Percentiles rank a stretch among this genome's conserved stretches.
Conservation (phyloP, 2,329 filamentous ascomycete genomes). For the Hymenoscyphus repandus region DNA sequence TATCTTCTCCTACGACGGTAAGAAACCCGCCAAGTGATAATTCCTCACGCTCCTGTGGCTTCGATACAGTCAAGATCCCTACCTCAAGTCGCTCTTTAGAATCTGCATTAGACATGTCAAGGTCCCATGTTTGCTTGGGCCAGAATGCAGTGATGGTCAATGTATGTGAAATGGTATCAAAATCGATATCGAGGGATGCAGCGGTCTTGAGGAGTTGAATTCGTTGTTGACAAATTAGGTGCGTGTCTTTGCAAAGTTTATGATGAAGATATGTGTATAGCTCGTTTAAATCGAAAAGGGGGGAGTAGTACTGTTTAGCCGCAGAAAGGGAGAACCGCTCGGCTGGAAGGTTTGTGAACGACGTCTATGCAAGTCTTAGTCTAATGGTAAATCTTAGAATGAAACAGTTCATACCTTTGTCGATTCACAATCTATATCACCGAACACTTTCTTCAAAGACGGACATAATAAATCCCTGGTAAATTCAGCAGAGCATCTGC, state of each 20-base stretch:
- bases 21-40: slow-evolving; percentile 74
- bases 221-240: slow-evolving; percentile 45
- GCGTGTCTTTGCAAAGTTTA: slow-evolving; percentile 44
- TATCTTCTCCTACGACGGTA: slow-evolving; percentile 70
- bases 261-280: slow-evolving; percentile 50
- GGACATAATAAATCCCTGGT: slow-evolving; percentile 49
- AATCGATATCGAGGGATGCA: slow-evolving; percentile 70
- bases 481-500: slow-evolving; percentile 2
- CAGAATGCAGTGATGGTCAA: slow-evolving; percentile 63
- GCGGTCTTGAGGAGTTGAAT: slow-evolving; percentile 46
- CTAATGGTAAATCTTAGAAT: not conserved
- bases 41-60: slow-evolving; percentile 63
- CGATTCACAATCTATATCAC: slow-evolving; percentile 49
- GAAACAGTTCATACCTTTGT: slow-evolving; percentile 36
- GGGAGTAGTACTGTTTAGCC: slow-evolving; percentile 65
- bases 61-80: slow-evolving; percentile 67
- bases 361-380: slow-evolving; percentile 36
- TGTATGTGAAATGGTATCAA: slow-evolving; percentile 61
- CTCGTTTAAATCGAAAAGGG: slow-evolving; percentile 49
- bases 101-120: slow-evolving; percentile 22
- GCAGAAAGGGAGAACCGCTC: slow-evolving; percentile 58
- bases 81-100: slow-evolving; percentile 64
- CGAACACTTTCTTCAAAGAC: slow-evolving; percentile 53
- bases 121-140: slow-evolving; percentile 36
- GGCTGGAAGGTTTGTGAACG: slow-evolving; percentile 57